Evolutionary conservation across 306 rosid genomes (phyloP), one percentile per base, ranked within the genome.

Genomic region (Gleditsia sinensis): DNA sequence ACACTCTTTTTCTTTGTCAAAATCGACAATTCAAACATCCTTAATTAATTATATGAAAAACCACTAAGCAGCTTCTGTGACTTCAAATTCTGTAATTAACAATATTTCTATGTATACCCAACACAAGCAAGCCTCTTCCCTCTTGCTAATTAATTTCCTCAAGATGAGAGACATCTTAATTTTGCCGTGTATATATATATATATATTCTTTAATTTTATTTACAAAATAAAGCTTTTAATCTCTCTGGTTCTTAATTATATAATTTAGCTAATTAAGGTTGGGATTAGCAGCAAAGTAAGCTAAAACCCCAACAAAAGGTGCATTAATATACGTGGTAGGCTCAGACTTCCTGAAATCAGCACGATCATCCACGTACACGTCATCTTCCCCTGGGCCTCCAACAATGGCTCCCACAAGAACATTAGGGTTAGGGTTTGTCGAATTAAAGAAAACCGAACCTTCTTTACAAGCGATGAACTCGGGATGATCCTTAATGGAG

Each of bases 241-340:
- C 14, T 40, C 3, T 1, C 10, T 55, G 13, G 36, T n/a, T n/a
- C n/a, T n/a, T n/a, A n/a, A n/a, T n/a, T n/a, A n/a, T n/a, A n/a
- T n/a, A n/a, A n/a, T n/a, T 28, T 28, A 28, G 32, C 49, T 19
- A 86, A 75, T 42, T 64, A 36, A 60, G 64, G 75, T 69, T 37
- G 36, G 92, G 93, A 72, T 92, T 87, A 45, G 91, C 94, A 39
- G 72, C 82, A 59, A 92, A 87, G 76, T 82, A 90, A 0, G 98
- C 91, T 34, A 90, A 80, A 14, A 57, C 91, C 12, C 98, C 98
- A 21, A 92, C 90, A 74, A 92, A 92, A 0, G 98, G 98, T 42
- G 98, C 98, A 59, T 92, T 92, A 27, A 92, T 92, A 30, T 90
- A 92, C 0, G 98, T 92, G 1, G 98, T 92, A 0, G 98, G 98